Conservation (phyloP, 2,329 filamentous ascomycete species). For the Hypoxylon sp. region DNA sequence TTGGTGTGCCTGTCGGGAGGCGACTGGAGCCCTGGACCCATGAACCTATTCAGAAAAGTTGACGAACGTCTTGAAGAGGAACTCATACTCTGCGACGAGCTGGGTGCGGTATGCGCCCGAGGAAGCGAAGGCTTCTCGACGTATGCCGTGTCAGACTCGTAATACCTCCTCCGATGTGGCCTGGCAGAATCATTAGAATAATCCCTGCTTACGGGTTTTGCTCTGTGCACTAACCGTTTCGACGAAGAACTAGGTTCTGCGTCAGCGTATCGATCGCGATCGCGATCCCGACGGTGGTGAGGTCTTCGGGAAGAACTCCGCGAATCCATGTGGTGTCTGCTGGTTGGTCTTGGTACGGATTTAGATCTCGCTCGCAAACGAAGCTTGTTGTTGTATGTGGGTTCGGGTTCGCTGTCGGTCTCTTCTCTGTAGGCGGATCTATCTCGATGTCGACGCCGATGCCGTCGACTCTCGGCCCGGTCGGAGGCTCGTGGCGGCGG, state of each 20-base stretch:
- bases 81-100: constrained; percentile 57
- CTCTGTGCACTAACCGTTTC: constrained; percentile 51
- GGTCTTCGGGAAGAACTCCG: constrained; percentile 48
- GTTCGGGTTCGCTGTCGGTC: constrained; percentile 31
- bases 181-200: constrained; percentile 45
- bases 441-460: constrained; percentile 34
- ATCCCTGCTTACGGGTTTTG: constrained; percentile 1
- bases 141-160: constrained; percentile 54
- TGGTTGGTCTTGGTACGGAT: constrained; percentile 45
- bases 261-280: constrained; percentile 48
- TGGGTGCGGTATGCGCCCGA: constrained; percentile 55
- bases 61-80: constrained; percentile 58
- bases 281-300: constrained; percentile 43
- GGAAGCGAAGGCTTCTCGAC: constrained; percentile 54
- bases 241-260: constrained; percentile 49
- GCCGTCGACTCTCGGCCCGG: constrained; percentile 35
- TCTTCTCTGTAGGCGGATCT: constrained; percentile 39
- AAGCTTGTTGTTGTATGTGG: constrained; percentile 34
- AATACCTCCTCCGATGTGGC: constrained; percentile 48
- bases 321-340: constrained; percentile 47
- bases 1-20: constrained; percentile 49
- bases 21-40: constrained; percentile 50
- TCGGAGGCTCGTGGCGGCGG: constrained; percentile 38
- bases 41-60: constrained; percentile 54
- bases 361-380: constrained; percentile 42